Base-by-base conservation (phyloP, 2,329 filamentous ascomycete genomes). In the Fusarium scirpi region DNA sequence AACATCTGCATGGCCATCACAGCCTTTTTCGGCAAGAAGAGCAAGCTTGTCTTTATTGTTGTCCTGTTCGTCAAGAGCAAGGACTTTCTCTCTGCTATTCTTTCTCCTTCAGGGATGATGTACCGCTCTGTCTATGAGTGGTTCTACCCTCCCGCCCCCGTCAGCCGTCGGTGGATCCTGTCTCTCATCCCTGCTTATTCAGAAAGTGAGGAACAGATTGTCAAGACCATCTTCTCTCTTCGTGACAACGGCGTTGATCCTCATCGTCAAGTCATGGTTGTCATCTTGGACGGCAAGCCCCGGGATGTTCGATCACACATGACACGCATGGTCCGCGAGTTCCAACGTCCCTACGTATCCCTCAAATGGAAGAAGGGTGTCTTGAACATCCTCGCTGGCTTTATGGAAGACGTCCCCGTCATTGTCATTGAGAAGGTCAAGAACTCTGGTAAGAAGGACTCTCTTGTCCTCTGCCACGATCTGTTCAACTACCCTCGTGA, bases 151-250 rank as follows among this genome's bases (percentile, higher is more conserved):
- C 62, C 47, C 0, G 34, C 54, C 20, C 44, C 55, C 8, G 65
- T 73, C 8, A 18, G 8, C 0, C 57, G 58, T 15, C 49, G 49
- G 0, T 73, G 71, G 71, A 73, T 73, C 2, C 29, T 73, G 1
- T 73, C 71, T 2, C 71, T 73, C 15, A 74, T 73, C 1, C 71
- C 71, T 7, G 71, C 71, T 1, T 73, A 73, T 16, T 73, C 71
- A 1, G 71, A 73, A n/a, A 73, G 71, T 4, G 71, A 73, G 25
- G 71, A 73, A 9, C 71, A 73, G 18, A 73, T 73, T 11, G 71
- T 73, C 58, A 73, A 73, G 48, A 73, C 71, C 3, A 64, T 73
- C 10, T 73, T 63, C 30, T 73, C 71, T 3, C 58, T 73, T 3
- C 65, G 71, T 0, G 71, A 73, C 8, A 73, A 73, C 1, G 71